Evolutionary conservation across 306 rosid species (phyloP).

Genomic region (Sicyos baderoa): DNA sequence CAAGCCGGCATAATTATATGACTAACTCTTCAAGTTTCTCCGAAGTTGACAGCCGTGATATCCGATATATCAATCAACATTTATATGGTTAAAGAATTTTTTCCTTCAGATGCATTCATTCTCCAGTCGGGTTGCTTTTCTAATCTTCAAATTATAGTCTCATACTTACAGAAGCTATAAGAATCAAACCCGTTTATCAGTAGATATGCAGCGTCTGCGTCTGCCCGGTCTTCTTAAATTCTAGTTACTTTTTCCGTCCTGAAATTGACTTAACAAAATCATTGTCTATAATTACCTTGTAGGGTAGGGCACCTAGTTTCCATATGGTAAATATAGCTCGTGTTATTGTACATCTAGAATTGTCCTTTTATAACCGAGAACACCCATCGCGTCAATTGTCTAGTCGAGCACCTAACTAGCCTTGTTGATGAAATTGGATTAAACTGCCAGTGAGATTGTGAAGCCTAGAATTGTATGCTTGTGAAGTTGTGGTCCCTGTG

Average conservation of each 20-base stretch:
- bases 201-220: not conserved
- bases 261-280: not conserved
- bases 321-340: not conserved
- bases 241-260: not conserved
- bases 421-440: not conserved
- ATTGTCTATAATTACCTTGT: conserved; percentile 8
- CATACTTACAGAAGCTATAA: conserved; percentile 16
- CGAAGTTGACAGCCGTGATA: conserved; percentile 20
- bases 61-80: conserved; percentile 12
- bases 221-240: not conserved
- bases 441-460: not conserved
- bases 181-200: not conserved
- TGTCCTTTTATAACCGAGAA: not conserved
- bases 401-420: not conserved
- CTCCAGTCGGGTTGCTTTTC: not conserved
- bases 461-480: conserved; percentile 13
- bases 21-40: conserved; percentile 32
- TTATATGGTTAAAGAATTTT: too few relatives aligned
- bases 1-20: conserved; percentile 24
- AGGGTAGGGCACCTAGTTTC: conserved; percentile 2
- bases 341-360: conserved; percentile 5
- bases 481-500: conserved; percentile 16
- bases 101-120: not conserved
- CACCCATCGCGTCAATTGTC: not conserved
- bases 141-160: conserved; percentile 18